These are phyloP conservation scores for Hericium rajendrae DNA, from an alignment of 768 basidiomycete species.

Conservation along the genomic window DNA sequence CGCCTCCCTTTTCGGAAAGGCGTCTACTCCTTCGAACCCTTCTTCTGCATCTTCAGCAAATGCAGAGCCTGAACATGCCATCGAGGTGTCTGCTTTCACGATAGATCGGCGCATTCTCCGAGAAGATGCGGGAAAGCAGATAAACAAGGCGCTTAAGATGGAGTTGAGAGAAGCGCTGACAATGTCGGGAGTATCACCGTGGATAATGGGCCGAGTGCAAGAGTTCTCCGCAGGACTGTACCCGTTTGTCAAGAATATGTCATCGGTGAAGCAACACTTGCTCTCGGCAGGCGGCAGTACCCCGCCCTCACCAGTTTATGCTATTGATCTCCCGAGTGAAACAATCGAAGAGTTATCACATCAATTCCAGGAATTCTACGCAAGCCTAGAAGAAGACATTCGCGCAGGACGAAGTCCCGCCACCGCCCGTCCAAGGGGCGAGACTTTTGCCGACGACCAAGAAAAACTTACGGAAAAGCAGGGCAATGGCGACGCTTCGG, in stretches of 20 bases:
- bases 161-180: slow-evolving; percentile 44
- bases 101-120: slow-evolving; percentile 43
- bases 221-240: slow-evolving; percentile 45
- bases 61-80: slow-evolving; percentile 23
- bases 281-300: slow-evolving; percentile 2
- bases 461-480: slow-evolving; percentile 9
- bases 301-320: slow-evolving; percentile 18
- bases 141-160: slow-evolving; percentile 41
- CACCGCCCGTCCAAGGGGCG: slow-evolving; percentile 15
- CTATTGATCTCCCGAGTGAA: slow-evolving; percentile 36
- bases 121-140: slow-evolving; percentile 42
- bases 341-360: slow-evolving; percentile 41
- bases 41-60: slow-evolving; percentile 7
- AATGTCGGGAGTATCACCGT: slow-evolving; percentile 34
- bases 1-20: slow-evolving; percentile 15
- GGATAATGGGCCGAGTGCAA: slow-evolving; percentile 52
- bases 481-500: slow-evolving; percentile 20
- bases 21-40: slow-evolving; percentile 8
- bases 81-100: slow-evolving; percentile 55
- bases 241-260: slow-evolving; percentile 38
- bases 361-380: slow-evolving; percentile 67
- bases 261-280: neutral
- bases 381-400: slow-evolving; percentile 55
- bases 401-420: slow-evolving; percentile 29
- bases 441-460: slow-evolving; percentile 13